Conservation (phyloP, 169 alveolate genomes). For the Toxoplasma gondii region DNA sequence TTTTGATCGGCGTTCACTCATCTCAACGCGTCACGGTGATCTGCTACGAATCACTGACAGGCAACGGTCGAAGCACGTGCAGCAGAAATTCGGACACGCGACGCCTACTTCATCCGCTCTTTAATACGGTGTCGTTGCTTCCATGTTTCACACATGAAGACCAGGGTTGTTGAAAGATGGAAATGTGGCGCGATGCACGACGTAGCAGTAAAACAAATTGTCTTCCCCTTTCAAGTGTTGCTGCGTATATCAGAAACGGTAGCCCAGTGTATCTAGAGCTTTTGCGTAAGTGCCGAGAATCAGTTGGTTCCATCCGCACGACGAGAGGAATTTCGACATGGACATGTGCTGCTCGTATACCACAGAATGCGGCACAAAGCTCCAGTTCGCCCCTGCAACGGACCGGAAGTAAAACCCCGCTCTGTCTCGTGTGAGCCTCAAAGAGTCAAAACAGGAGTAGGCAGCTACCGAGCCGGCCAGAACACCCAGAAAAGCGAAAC, state of each 20-base stretch:
- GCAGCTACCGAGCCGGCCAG: neutral
- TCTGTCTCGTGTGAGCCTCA: neutral
- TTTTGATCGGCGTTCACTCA: too few species aligned
- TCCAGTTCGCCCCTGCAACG: neutral
- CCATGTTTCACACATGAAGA: too few species aligned
- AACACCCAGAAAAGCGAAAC: neutral
- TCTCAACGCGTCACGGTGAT: too few species aligned
- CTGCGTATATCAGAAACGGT: neutral
- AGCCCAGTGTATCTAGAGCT: neutral
- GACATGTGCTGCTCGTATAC: slow-evolving; percentile 19
- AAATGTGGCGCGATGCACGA: neutral
- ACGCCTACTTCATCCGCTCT: too few species aligned
- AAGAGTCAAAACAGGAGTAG: neutral
- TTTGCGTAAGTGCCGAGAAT: neutral
- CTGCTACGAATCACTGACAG: too few species aligned
- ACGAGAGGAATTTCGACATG: neutral
- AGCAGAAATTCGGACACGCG: too few species aligned
- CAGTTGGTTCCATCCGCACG: slow-evolving; percentile 1
- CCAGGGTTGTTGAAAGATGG: neutral
- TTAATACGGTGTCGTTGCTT: too few species aligned
- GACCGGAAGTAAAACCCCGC: slow-evolving; percentile 5
- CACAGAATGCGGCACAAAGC: slow-evolving; percentile 11
- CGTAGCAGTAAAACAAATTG: neutral
- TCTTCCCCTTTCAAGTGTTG: too few species aligned
- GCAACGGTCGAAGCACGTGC: too few species aligned